phyloP scores from a whole-genome alignment of 345 rosid genomes.

The Acer negundo region DNA sequence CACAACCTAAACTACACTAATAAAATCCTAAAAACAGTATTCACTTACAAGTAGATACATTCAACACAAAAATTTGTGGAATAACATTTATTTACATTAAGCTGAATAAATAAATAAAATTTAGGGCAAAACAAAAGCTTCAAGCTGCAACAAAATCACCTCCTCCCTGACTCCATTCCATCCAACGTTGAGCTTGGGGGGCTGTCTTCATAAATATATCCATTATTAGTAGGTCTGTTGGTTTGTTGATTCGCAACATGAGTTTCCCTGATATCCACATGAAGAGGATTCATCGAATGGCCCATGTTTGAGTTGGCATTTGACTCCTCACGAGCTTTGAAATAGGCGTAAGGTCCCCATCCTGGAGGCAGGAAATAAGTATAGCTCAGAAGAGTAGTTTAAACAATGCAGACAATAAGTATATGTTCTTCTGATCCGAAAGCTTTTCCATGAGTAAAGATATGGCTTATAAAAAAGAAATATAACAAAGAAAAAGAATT shows the following conservation, averaged over 20 bases:
- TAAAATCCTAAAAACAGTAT: no score
- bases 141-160: slow-evolving; percentile 5
- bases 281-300: slow-evolving; percentile 22
- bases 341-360: slow-evolving; percentile 64
- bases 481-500: background rate
- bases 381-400: background rate
- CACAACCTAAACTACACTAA: no score
- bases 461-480: no score
- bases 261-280: slow-evolving; percentile 15
- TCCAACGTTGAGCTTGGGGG: slow-evolving; percentile 17
- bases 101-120: background rate
- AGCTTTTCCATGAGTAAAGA: no score
- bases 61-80: background rate
- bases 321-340: slow-evolving; percentile 48
- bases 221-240: background rate
- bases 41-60: no score
- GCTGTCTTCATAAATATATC: background rate
- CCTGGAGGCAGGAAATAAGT: slow-evolving; percentile 23
- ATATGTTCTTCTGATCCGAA: no score
- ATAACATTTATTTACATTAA: background rate
- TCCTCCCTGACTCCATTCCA: slow-evolving; percentile 34
- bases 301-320: slow-evolving; percentile 13
- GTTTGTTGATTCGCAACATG: background rate
- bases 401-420: background rate
- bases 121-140: background rate